These are phyloP conservation scores for Phyllosticta capitalensis DNA, from an alignment of 2,329 filamentous ascomycete genomes.

Conservation along the genomic window DNA sequence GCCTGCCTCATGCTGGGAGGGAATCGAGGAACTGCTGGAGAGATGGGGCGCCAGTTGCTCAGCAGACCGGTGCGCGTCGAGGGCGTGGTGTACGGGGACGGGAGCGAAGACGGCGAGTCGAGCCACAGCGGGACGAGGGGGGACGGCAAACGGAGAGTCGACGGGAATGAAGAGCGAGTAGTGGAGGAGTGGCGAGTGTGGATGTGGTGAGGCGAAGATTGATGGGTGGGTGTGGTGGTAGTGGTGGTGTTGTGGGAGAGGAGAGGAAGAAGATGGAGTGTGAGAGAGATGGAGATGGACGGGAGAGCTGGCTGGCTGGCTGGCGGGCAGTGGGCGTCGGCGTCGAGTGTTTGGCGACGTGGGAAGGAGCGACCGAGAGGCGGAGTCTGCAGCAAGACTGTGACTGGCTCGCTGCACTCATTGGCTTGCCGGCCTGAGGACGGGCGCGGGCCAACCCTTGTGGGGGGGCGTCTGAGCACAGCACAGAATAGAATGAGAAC, in stretches of 20 bases:
- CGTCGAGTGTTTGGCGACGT: background rate
- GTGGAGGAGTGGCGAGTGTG: background rate
- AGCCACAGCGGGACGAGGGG: background rate
- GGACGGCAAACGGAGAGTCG: background rate
- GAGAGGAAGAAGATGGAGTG: background rate
- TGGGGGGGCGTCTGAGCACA: background rate
- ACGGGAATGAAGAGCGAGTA: background rate
- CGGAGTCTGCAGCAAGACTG: background rate
- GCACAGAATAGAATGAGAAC: too few species aligned
- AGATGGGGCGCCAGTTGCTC: constrained; percentile 10
- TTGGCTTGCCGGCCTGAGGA: background rate
- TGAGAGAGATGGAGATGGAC: background rate
- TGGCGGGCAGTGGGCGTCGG: background rate
- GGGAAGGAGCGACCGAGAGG: background rate
- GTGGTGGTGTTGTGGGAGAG: background rate
- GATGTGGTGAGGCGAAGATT: background rate
- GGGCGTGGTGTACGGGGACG: background rate
- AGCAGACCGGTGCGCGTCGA: constrained; percentile 12
- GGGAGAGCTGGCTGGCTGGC: background rate
- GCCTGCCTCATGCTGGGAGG: constrained; percentile 12
- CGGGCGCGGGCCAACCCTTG: background rate
- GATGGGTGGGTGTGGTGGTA: background rate
- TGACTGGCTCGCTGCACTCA: background rate
- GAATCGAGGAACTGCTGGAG: constrained; percentile 5
- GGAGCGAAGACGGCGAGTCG: background rate